These are phyloP conservation scores for Rhynchospora tenuis DNA, from an alignment of 176 grass and related monocot genomes.

Conservation along the genomic window DNA sequence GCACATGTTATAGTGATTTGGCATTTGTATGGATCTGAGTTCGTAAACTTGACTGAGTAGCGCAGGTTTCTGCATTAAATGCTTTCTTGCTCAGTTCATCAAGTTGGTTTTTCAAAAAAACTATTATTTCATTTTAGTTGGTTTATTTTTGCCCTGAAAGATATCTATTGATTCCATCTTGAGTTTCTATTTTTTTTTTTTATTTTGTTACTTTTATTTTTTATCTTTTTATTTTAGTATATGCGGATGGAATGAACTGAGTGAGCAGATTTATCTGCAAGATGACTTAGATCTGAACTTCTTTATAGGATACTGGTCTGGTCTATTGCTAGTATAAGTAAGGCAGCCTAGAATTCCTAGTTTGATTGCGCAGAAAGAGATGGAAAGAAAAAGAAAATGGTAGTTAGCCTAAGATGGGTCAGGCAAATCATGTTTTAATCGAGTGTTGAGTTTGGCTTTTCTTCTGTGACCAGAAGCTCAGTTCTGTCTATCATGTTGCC, in stretches of 20 bases:
- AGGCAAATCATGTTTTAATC: not conserved
- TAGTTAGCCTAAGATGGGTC: not conserved
- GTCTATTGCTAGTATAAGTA: not conserved
- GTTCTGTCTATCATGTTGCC: not conserved
- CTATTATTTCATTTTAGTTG: not conserved
- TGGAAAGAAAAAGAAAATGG: not conserved
- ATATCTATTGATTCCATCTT: slow-evolving; percentile 1
- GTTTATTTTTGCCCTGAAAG: not conserved
- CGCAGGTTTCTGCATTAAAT: not conserved
- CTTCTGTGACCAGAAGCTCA: not conserved
- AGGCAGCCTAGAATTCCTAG: not conserved
- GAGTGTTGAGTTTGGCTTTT: not conserved
- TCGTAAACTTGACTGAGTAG: not conserved
- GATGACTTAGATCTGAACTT: not conserved
- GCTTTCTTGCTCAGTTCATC: not conserved
- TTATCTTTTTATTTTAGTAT: not conserved
- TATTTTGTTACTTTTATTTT: not conserved
- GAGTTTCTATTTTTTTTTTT: not conserved
- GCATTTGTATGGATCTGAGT: not conserved
- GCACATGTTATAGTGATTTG: not conserved
- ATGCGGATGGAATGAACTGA: not conserved
- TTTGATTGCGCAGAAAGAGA: not conserved
- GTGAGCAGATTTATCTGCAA: not conserved
- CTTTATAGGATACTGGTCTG: not conserved
- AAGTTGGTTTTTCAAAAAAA: not conserved